phyloP scores from a whole-genome alignment of 331 rosid genomes.

The Stylosanthes scabra region DNA sequence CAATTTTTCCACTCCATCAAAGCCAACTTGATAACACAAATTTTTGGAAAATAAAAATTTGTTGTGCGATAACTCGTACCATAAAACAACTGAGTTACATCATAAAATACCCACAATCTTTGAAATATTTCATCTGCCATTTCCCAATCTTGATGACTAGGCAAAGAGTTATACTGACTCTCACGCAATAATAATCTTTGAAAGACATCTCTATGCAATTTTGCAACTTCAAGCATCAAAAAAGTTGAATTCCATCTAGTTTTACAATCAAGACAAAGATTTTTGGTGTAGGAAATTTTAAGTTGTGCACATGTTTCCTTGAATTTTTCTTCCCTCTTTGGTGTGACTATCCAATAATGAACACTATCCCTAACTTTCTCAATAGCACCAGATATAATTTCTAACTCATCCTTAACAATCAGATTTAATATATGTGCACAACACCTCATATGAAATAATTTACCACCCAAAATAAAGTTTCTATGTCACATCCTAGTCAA shows the following conservation, averaged over 20 bases:
- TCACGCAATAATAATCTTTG: neutral
- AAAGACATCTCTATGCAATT: neutral
- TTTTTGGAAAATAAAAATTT: neutral
- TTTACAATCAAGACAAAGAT: neutral
- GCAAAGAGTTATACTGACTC: neutral
- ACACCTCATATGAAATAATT: neutral
- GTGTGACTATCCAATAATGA: neutral
- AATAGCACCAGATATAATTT: neutral
- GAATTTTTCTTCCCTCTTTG: neutral
- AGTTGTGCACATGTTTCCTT: neutral
- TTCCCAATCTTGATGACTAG: neutral
- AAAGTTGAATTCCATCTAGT: neutral
- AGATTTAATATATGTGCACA: neutral
- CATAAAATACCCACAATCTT: neutral
- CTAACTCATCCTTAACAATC: neutral
- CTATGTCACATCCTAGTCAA: no score
- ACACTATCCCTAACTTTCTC: neutral
- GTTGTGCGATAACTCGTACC: neutral
- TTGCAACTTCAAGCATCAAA: neutral
- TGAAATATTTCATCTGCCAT: neutral
- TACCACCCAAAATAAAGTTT: neutral
- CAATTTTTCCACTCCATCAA: neutral
- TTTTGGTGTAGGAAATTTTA: neutral
- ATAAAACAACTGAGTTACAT: neutral
- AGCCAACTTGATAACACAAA: neutral